Base-by-base conservation (phyloP, 2,329 filamentous ascomycete species). In the Pseudogymnoascus sp. region DNA sequence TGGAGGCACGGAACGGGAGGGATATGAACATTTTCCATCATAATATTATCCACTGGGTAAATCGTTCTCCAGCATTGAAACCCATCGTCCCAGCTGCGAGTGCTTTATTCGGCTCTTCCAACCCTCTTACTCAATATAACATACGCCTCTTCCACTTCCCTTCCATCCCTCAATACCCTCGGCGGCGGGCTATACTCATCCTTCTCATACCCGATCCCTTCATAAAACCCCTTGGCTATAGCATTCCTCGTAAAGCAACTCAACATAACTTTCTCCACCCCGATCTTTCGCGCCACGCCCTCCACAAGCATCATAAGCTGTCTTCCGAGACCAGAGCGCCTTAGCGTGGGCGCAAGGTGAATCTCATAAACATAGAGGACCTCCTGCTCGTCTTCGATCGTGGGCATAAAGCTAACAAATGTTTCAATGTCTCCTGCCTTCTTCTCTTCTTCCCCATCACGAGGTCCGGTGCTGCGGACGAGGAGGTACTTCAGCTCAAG, bases 311-410 rank as follows among this genome's bases (percentile, higher is more conserved):
- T 69, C 76, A 92, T 83, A 39, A 92, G 76, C 10, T 79, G 74
- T 10, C 70, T 76, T 1, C 85, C 87, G 2, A 92, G 74, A 0
- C 88, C 87, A 12, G 82, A 80, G 75, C 86, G 80, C 66, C 83
- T 81, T 4, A 88, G 71, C 1, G 77, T 73, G 1, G 78, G 74
- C 37, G 77, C 73, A 2, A 92, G 79, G 69, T 93, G 89, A 36
- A 93, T 84, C 74, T 93, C 89, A 71, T 92, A 93, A 72, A 89
- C 87, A 72, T 92, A 93, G 18, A 91, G 71, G 1, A 92, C 88
- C 0, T 85, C 78, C 63, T 83, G 75, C 1, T 80, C 79, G 64
- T 86, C 83, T 69, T 90, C 87, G 68, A 82, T 82, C 1, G 85
- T 87, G n/a, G 87, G 81, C 86, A 89, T 87, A 69, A 89, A 77